Evolutionary conservation across 306 rosid genomes (phyloP).

Genomic region (Ormosia emarginata): DNA sequence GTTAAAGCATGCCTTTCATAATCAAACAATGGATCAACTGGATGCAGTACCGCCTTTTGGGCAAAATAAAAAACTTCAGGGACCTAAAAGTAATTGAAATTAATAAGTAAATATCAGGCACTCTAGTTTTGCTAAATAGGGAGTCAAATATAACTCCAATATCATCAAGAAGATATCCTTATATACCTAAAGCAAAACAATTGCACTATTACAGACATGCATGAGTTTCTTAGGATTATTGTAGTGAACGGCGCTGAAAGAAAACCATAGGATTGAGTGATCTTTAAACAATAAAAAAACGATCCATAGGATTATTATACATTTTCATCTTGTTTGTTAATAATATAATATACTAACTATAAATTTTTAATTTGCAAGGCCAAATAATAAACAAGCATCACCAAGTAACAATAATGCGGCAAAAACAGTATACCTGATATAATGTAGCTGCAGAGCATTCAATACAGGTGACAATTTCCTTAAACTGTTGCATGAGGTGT

Average conservation of each 20-base stretch:
- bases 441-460: constrained; percentile 45
- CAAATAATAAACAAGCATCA: constrained; percentile 4
- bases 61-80: constrained; percentile 89
- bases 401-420: neutral
- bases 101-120: constrained; percentile 6
- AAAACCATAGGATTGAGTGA: neutral
- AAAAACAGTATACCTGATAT: constrained; percentile 34
- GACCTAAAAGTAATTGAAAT: constrained; percentile 49
- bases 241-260: neutral
- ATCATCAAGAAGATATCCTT: constrained; percentile 8
- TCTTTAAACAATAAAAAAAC: neutral
- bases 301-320: neutral
- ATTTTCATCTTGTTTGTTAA: neutral
- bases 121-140: constrained; percentile 16
- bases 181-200: neutral
- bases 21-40: constrained; percentile 80
- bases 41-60: constrained; percentile 87
- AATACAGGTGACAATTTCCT: constrained; percentile 34
- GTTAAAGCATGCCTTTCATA: constrained; percentile 61
- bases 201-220: neutral
- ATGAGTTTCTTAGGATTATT: neutral
- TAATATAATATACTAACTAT: neutral
- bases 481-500: constrained; percentile 21
- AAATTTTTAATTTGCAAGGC: neutral
- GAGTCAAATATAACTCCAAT: constrained; percentile 3